These are phyloP conservation scores for Termitomyces bulborhizus DNA, from an alignment of 768 basidiomycete genomes.

Conservation along the genomic window DNA sequence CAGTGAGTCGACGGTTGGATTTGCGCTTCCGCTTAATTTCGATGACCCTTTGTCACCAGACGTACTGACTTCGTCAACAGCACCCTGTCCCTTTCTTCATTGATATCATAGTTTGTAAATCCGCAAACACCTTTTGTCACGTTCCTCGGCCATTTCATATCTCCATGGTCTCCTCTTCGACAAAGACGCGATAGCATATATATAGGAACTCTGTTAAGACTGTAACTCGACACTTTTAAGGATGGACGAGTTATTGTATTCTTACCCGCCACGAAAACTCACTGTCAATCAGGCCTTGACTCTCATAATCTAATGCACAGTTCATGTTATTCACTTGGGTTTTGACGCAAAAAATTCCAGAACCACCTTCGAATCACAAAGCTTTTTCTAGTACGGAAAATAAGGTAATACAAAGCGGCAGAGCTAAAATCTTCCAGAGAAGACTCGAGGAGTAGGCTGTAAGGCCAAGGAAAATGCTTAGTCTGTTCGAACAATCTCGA, in stretches of 20 bases:
- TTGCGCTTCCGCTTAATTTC: too few species aligned
- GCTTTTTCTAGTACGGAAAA: background rate
- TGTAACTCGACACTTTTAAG: background rate
- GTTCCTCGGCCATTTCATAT: background rate
- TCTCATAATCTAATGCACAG: background rate
- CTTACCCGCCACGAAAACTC: background rate
- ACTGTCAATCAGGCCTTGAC: background rate
- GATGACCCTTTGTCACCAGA: too few species aligned
- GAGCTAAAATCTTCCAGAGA: background rate
- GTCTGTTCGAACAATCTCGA: slow-evolving; percentile 22
- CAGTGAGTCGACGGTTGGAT: too few species aligned
- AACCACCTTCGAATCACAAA: background rate
- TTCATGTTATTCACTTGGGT: background rate
- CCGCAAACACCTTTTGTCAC: background rate
- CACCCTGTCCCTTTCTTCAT: too few species aligned
- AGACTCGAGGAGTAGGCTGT: background rate
- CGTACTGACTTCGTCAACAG: too few species aligned
- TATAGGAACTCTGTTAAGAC: background rate
- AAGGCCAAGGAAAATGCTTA: background rate
- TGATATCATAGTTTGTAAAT: background rate
- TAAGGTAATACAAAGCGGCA: background rate
- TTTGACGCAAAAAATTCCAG: background rate
- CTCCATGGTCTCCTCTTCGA: background rate
- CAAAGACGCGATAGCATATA: background rate
- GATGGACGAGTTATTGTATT: background rate